Evolutionary conservation across 768 basidiomycete species (phyloP), one percentile per base, ranked within the genome.

Genomic region (Tephrocybe sp.): DNA sequence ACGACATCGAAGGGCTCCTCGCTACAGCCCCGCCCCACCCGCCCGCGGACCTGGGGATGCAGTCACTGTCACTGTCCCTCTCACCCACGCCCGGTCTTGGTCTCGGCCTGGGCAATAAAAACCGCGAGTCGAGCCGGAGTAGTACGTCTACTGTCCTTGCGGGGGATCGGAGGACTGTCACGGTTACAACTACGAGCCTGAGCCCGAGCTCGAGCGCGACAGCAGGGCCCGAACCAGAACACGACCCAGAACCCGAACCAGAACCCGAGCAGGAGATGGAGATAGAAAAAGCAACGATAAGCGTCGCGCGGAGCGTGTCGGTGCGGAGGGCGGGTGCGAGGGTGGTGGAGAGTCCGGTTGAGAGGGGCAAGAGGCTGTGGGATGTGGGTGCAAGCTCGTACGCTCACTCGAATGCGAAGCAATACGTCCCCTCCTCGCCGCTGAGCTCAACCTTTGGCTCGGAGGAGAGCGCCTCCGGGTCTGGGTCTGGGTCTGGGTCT

Each of bases 251-350:
- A n/a, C n/a, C n/a, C n/a, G n/a, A n/a, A n/a, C n/a, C n/a, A n/a
- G n/a, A n/a, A n/a, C n/a, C n/a, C n/a, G 26, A 26, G 26, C 4
- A 4, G 26, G 26, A 26, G 26, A 7, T 26, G 26, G 26, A 26
- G 26, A 26, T 26, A 7, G 26, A 26, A 7, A 26, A 26, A 7
- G 61, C 71, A 12, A 71, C 69, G 8, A 71, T 79, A 44, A 75
- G 23, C 9, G 33, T 46, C 12, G 51, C 79, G 6, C 65, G 75
- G 43, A 70, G 69, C 46, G 77, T 72, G 8, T 75, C 83, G 10
- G 79, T 74, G 20, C 69, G 78, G 49, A 68, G 77, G 45, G 73
- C 79, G 11, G 71, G 77, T 9, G 81, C 82, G n/a, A 78, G 76
- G 39, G 72, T 82, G 14, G 62, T 82, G 48, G 60, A 61, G 43